These are phyloP conservation scores for Yamadazyma kitorensis DNA, from an alignment of 805 yeast species.

Conservation along the genomic window DNA sequence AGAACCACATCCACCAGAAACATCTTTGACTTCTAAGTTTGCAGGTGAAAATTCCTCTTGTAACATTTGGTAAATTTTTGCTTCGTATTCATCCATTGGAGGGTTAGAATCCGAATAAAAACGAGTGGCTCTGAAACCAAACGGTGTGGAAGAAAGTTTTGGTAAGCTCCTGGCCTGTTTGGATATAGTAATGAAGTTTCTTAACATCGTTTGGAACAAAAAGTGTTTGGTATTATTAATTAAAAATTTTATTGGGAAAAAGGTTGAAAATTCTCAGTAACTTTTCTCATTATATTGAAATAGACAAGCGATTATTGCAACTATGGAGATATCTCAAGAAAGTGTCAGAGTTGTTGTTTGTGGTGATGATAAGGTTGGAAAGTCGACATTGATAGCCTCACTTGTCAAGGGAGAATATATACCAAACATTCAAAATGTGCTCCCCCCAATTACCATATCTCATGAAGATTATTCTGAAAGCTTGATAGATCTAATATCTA, in stretches of 20 bases:
- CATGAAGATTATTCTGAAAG: constrained; percentile 52
- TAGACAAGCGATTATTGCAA: no score
- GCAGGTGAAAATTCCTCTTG: constrained; percentile 57
- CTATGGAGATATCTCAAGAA: constrained; percentile 12
- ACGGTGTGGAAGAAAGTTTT: no score
- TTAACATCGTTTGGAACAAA: no score
- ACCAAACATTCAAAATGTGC: constrained; percentile 69
- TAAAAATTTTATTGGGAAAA: no score
- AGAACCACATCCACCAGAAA: constrained; percentile 95
- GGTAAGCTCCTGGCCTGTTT: no score
- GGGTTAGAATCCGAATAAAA: constrained; percentile 8
- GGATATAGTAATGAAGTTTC: no score
- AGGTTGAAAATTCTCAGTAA: no score
- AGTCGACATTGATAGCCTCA: constrained; percentile 74
- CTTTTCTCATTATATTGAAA: no score
- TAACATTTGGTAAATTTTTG: constrained; percentile 56
- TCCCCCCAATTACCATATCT: constrained; percentile 86
- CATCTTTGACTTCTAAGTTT: constrained; percentile 67
- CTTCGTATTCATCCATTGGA: constrained; percentile 58
- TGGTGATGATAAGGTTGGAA: constrained; percentile 93
- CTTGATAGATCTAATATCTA: constrained; percentile 17
- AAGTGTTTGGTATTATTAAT: no score
- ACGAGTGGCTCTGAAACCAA: no score
- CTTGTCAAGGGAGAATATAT: constrained; percentile 80
- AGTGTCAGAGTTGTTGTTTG: constrained; percentile 81